These are phyloP conservation scores for Neurospora sp. DNA, from an alignment of 495 filamentous ascomycete species.

Conservation along the genomic window DNA sequence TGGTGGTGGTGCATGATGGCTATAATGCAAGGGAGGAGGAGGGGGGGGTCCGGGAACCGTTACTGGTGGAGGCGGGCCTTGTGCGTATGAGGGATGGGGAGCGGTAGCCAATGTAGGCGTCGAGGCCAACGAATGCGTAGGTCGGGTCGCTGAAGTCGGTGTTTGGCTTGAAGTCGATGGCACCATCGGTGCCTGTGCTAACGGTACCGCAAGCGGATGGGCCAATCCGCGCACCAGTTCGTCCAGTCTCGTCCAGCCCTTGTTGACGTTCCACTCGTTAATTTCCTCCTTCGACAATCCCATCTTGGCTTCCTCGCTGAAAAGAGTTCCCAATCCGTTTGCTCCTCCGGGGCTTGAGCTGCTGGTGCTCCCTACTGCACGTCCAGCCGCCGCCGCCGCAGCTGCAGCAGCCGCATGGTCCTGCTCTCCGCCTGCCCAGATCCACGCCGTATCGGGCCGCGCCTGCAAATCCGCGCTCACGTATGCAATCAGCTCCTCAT, in stretches of 20 bases:
- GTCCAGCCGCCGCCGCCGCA: slow-evolving; percentile 1
- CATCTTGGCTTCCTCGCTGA: slow-evolving; percentile 16
- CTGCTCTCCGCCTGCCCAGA: slow-evolving; percentile 65
- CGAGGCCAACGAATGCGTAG: not conserved
- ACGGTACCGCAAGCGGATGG: not conserved
- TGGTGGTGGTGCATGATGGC: not conserved
- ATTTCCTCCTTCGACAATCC: slow-evolving; percentile 16
- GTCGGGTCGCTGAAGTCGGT: not conserved
- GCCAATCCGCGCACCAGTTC: slow-evolving; percentile 14
- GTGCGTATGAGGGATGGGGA: not conserved
- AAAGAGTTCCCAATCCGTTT: slow-evolving; percentile 2
- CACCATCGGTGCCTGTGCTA: not conserved
- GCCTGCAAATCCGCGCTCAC: slow-evolving; percentile 85
- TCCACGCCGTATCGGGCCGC: slow-evolving; percentile 68
- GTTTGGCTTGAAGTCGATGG: not conserved
- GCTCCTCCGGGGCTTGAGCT: not conserved
- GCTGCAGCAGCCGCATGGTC: slow-evolving; percentile 20
- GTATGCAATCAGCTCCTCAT: slow-evolving; percentile 88
- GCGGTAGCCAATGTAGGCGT: not conserved
- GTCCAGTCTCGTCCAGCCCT: slow-evolving; percentile 20
- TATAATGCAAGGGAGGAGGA: not conserved
- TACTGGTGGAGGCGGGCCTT: not conserved
- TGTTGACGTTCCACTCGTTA: slow-evolving; percentile 10
- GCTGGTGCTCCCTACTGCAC: not conserved
- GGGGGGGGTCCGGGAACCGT: not conserved